Evolutionary conservation across 352 stramenopile genomes (phyloP).

Genomic region (Pythium dissotocum): DNA sequence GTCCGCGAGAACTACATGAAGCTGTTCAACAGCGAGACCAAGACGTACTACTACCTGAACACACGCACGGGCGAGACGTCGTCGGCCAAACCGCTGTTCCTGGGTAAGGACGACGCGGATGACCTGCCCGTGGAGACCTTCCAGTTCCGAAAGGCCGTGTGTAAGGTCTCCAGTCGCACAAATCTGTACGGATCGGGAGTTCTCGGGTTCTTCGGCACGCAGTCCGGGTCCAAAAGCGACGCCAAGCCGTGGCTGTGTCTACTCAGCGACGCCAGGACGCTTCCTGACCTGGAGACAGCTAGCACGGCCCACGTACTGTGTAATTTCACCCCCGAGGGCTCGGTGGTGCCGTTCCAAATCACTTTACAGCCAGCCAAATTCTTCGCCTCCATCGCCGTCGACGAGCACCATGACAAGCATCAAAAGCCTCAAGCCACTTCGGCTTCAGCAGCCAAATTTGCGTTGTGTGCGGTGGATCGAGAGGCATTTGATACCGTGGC

Average conservation of each 20-base stretch:
- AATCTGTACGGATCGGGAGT: constrained; percentile 52
- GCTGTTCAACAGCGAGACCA: constrained; percentile 49
- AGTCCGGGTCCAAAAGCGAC: background rate
- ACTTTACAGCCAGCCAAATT: constrained; percentile 49
- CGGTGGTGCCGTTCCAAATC: constrained; percentile 44
- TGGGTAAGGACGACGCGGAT: constrained; percentile 37
- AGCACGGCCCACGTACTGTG: constrained; percentile 45
- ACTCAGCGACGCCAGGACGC: constrained; percentile 47
- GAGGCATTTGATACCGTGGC: constrained; percentile 49
- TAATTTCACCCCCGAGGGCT: constrained; percentile 47
- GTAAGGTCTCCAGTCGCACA: constrained; percentile 47
- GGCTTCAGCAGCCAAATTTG: constrained; percentile 31
- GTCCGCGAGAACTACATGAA: constrained; percentile 79
- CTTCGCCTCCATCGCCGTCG: constrained; percentile 43
- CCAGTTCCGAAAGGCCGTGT: constrained; percentile 62
- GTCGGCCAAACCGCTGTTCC: constrained; percentile 48
- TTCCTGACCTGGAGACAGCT: constrained; percentile 41
- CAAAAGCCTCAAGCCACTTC: background rate
- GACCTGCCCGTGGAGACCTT: constrained; percentile 68
- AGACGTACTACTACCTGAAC: constrained; percentile 74
- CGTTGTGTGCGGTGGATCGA: constrained; percentile 56
- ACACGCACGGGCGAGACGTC: constrained; percentile 44
- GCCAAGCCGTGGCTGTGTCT: constrained; percentile 42
- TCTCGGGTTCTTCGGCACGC: constrained; percentile 45
- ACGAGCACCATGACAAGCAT: background rate